Conservation (phyloP, 345 rosid genomes). For the Isatis tinctoria region DNA sequence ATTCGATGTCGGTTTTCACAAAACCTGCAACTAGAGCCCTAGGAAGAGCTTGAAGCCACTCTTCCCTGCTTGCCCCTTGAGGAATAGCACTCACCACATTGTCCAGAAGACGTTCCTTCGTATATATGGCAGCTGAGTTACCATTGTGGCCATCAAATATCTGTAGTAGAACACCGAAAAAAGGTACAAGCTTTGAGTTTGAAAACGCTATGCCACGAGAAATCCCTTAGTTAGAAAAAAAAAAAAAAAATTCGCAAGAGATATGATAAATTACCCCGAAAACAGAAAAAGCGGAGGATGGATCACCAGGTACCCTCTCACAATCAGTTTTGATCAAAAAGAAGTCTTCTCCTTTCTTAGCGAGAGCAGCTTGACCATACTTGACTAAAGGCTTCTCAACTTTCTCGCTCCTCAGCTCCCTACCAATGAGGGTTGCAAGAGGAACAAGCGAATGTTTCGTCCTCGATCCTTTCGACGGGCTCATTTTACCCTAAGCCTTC, state of each 20-base stretch:
- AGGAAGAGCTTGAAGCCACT: conserved; percentile 99
- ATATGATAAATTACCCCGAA: conserved; percentile 61
- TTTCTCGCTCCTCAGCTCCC: conserved; percentile 83
- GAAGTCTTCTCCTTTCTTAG: conserved; percentile 98
- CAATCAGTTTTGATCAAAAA: conserved; percentile 77
- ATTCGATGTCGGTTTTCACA: conserved; percentile 97
- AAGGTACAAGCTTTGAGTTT: not conserved
- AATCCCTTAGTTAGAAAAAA: not conserved
- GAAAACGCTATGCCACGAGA: not conserved
- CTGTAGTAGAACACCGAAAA: conserved; percentile 37
- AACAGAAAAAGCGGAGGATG: conserved; percentile 83
- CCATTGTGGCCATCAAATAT: conserved; percentile 99
- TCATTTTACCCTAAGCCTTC: conserved; percentile 54
- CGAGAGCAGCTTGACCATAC: conserved; percentile 95
- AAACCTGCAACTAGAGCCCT: conserved; percentile 96
- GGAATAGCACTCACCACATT: conserved; percentile 95
- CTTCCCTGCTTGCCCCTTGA: conserved; percentile 62
- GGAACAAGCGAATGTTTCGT: conserved; percentile 80
- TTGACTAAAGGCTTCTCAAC: conserved; percentile 80
- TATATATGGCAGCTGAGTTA: conserved; percentile 92
- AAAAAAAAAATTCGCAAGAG: not conserved
- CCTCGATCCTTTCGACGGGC: conserved; percentile 56
- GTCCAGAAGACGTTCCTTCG: conserved; percentile 72
- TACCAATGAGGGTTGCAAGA: conserved; percentile 87
- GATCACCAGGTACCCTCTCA: conserved; percentile 72